Evolutionary conservation across 1,284 basidiomycete genomes (phyloP).

Genomic region (Ustilago crameri): DNA sequence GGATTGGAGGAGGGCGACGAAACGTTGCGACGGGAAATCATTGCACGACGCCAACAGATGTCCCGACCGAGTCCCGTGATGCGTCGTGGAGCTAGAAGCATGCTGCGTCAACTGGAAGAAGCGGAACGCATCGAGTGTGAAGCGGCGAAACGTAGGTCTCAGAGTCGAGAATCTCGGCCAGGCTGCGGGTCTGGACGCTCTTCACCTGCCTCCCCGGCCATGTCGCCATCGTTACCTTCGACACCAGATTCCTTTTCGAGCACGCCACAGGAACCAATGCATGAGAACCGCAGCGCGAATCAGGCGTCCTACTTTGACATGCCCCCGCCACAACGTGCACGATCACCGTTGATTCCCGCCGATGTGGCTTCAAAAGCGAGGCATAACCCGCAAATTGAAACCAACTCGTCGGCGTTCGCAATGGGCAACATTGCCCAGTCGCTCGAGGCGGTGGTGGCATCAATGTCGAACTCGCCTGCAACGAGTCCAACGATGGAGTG

Average conservation of each 20-base stretch:
- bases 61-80: conserved; percentile 33
- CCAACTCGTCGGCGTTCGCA: not conserved
- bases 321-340: conserved; percentile 24
- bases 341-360: conserved; percentile 38
- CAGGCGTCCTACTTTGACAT: conserved; percentile 25
- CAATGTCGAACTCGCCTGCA: conserved; percentile 7
- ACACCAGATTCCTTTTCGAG: conserved; percentile 23
- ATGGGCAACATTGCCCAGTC: conserved; percentile 19
- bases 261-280: conserved; percentile 18
- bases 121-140: conserved; percentile 35
- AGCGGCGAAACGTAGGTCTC: conserved; percentile 15
- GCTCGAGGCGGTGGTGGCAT: conserved; percentile 16
- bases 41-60: conserved; percentile 23
- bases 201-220: conserved; percentile 18
- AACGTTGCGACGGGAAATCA: conserved; percentile 27
- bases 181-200: conserved; percentile 18
- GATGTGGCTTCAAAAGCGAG: conserved; percentile 3
- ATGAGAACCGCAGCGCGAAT: not conserved
- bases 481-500: conserved; percentile 1
- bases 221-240: conserved; percentile 26
- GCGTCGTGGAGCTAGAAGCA: conserved; percentile 39
- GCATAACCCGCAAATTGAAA: not conserved
- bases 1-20: conserved; percentile 34
- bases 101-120: conserved; percentile 50
- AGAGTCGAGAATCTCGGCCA: conserved; percentile 16